Conservation (phyloP, 192 early-diverging fungal species). For the Backusella circina region DNA sequence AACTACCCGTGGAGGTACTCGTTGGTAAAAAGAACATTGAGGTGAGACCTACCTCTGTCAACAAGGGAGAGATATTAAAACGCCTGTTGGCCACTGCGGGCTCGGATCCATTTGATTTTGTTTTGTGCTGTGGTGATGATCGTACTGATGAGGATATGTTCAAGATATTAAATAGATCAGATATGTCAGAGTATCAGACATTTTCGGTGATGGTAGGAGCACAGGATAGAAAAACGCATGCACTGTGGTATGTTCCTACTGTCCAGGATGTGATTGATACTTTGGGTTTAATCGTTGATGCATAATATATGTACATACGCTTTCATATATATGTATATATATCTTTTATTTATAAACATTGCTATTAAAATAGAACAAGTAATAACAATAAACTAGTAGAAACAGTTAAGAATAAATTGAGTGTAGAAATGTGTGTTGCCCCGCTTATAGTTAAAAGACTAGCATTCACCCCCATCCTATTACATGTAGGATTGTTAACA, state of each 20-base stretch:
- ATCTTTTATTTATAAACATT: neutral
- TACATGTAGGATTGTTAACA: conserved; percentile 26
- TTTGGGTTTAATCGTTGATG: conserved; percentile 7
- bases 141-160: conserved; percentile 99
- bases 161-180: conserved; percentile 18
- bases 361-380: neutral
- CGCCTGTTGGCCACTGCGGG: conserved; percentile 55
- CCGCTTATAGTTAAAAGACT: conserved; percentile 14
- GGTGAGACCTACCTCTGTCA: conserved; percentile 87
- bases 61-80: conserved; percentile 98
- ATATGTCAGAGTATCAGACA: conserved; percentile 8
- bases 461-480: conserved; percentile 26
- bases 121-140: conserved; percentile 96
- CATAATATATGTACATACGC: neutral
- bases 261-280: conserved; percentile 63
- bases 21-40: conserved; percentile 97
- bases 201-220: conserved; percentile 84
- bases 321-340: neutral
- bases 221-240: conserved; percentile 82
- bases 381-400: neutral
- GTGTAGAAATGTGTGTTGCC: neutral
- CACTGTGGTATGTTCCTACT: conserved; percentile 75
- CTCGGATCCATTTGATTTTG: conserved; percentile 74
- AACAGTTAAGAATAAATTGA: neutral
- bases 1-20: conserved; percentile 90